Evolutionary conservation across 148 eudicot genomes (phyloP), one percentile per base, ranked within the genome.

Genomic region (Nepenthes gracilis): DNA sequence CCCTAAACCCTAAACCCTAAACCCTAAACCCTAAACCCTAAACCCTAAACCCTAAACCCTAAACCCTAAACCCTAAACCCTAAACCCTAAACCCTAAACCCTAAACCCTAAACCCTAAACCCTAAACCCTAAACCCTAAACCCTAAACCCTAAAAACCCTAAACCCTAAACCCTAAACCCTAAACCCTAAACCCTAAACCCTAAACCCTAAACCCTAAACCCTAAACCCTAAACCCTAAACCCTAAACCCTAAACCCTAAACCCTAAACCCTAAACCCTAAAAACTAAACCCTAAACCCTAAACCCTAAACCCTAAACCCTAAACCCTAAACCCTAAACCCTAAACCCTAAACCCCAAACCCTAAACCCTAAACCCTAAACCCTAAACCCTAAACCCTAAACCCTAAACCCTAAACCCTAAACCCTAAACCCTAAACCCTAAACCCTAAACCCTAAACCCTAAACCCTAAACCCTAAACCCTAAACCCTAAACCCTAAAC

Each of bases 261-360:
- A 10, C 53, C 64, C 36, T 33, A 45, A 61, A 10, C 64, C 64
- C 32, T 9, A n/a, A 61, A 61, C 35, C 64, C 64, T 36, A 23
- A 61, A 61, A 11, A 54, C 67, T 43, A 36, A 64, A 64, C 48
- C 67, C 67, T 23, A 36, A 64, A 54, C 48, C 67, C 67, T 43
- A 36, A 64, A 64, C 48, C 59, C 67, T 23, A 36, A 64, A 64
- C n/a, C n/a, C n/a, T n/a, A n/a, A n/a, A n/a, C 48, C 67, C 67
- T 43, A 36, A 64, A 64, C 48, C 67, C 68, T 13, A 13, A 55
- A 65, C 34, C 61, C 68, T 36, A 15, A 65, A 65, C 34, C 61
- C 69, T 35, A 33, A 64, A 65, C 43, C 69, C 69, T 35, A 33
- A 65, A 62, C 36, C 65, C 65, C 12, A 7, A 62, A 62, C 36